Conservation (phyloP, 176 grass and related monocot genomes). For the sorghum (Sorghum bicolor) region DNA sequence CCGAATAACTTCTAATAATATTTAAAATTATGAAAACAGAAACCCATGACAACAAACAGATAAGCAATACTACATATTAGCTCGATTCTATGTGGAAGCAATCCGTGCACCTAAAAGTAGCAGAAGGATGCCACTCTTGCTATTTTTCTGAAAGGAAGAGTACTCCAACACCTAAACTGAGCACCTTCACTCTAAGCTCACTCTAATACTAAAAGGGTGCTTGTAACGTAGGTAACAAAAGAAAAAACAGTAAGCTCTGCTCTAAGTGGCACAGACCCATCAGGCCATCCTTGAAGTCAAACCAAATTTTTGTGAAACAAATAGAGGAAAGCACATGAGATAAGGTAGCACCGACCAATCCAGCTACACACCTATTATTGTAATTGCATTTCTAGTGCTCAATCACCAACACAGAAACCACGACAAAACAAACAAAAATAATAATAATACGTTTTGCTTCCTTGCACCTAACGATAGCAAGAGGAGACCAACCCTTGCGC, state of each 20-base stretch:
- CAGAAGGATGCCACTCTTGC: background rate
- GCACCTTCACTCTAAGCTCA: background rate
- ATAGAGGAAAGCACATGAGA: background rate
- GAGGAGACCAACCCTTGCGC: background rate
- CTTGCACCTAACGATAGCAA: background rate
- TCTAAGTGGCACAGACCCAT: background rate
- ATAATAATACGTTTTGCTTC: background rate
- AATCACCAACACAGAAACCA: background rate
- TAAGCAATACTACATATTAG: background rate
- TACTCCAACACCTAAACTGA: background rate
- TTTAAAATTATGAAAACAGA: background rate
- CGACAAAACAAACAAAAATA: background rate
- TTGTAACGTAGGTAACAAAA: background rate
- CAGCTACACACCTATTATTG: constrained; percentile 62
- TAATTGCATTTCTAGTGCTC: background rate
- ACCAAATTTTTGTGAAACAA: background rate
- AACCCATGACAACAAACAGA: background rate
- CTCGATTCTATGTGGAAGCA: background rate
- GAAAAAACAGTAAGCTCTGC: background rate
- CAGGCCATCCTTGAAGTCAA: background rate
- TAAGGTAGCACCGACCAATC: constrained; percentile 51
- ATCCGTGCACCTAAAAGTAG: background rate
- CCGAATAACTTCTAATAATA: background rate
- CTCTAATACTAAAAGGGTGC: background rate
- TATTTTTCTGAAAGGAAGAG: background rate